A percentile compares a stretch with the other conserved stretches of the same genome.
Evolutionary conservation across 768 basidiomycete species (phyloP).

Genomic region (Pholiota molesta): DNA sequence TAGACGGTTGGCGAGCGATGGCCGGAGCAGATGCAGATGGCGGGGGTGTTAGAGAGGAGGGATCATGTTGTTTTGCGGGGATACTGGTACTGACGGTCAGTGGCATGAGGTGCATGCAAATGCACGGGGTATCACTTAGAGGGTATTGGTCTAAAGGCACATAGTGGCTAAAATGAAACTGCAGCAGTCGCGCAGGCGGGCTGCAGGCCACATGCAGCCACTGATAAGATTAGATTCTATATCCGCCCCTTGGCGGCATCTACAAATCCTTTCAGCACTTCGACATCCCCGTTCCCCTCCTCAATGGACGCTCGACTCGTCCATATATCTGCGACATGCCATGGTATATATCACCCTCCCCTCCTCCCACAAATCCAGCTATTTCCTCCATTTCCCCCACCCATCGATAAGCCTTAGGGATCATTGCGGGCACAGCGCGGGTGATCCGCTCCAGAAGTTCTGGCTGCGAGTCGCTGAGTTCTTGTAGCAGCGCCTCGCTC

Average conservation of each 20-base stretch:
- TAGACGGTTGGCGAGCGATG: constrained; percentile 23
- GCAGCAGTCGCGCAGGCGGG: constrained; percentile 1
- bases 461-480: constrained; percentile 51
- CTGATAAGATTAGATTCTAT: constrained; percentile 20
- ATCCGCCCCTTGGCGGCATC: constrained; percentile 36
- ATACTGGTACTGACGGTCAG: constrained; percentile 23
- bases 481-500: constrained; percentile 55
- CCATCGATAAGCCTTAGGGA: constrained; percentile 67
- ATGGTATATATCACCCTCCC: constrained; percentile 46
- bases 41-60: constrained; percentile 22
- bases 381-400: constrained; percentile 70
- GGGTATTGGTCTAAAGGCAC: constrained; percentile 11
- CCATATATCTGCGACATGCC: constrained; percentile 51
- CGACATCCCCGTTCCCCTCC: constrained; percentile 38
- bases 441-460: constrained; percentile 42
- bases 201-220: background rate
- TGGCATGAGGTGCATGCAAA: constrained; percentile 21
- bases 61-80: constrained; percentile 13
- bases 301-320: constrained; percentile 42
- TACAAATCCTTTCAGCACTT: constrained; percentile 45
- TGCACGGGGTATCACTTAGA: constrained; percentile 18
- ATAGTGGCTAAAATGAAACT: constrained; percentile 11
- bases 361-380: constrained; percentile 51
- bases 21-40: constrained; percentile 15
- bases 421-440: constrained; percentile 46